These are phyloP conservation scores for Didymella lethalis DNA, from an alignment of 2,329 filamentous ascomycete species.

Conservation along the genomic window DNA sequence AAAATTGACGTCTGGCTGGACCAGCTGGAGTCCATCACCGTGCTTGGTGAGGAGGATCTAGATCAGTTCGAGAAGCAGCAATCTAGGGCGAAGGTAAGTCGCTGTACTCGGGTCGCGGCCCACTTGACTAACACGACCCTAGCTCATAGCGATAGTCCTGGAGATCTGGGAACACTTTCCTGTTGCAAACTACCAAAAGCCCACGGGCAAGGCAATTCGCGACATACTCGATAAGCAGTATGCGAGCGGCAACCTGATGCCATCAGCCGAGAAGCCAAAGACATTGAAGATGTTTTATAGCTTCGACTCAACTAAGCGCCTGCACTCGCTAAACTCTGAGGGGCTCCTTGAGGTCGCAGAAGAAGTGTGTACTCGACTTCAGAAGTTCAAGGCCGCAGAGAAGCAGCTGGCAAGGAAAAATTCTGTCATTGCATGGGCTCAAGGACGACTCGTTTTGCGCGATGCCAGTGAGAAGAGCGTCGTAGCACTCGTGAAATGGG, in stretches of 20 bases:
- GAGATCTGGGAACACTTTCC: neutral
- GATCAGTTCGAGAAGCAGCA: neutral
- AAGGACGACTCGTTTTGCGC: conserved; percentile 28
- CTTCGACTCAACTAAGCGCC: conserved; percentile 1
- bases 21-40: neutral
- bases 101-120: neutral
- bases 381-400: conserved; percentile 22
- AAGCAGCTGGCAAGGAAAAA: conserved; percentile 9
- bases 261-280: neutral
- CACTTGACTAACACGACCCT: neutral
- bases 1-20: neutral
- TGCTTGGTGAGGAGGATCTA: neutral
- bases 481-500: conserved; percentile 29
- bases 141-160: neutral
- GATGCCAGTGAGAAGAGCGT: conserved; percentile 19
- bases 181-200: neutral
- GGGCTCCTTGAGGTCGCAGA: conserved; percentile 19
- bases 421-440: conserved; percentile 25
- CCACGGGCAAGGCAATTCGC: neutral
- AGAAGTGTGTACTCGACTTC: conserved; percentile 8
- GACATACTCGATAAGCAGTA: conserved; percentile 2
- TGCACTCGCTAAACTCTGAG: conserved; percentile 22
- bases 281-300: conserved; percentile 1
- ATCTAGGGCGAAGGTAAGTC: neutral
- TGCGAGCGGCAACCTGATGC: conserved; percentile 10